phyloP scores from a whole-genome alignment of 768 basidiomycete species.

The Tylopilus sp. region DNA sequence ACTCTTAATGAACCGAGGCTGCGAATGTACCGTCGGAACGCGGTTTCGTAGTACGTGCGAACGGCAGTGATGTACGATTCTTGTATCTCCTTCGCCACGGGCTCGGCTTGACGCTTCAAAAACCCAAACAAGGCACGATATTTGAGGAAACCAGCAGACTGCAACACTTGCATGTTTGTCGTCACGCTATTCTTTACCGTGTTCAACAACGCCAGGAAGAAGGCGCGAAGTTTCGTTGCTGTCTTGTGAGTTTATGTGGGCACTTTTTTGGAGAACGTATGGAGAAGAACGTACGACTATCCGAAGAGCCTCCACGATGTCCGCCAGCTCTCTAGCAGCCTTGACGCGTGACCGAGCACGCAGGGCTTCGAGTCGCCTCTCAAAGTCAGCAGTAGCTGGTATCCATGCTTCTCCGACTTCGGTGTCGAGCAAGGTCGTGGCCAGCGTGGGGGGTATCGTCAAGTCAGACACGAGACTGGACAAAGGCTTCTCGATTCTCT shows the following conservation, averaged over 20 bases:
- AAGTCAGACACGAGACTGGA: constrained; percentile 78
- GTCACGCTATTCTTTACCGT: constrained; percentile 81
- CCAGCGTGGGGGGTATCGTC: constrained; percentile 76
- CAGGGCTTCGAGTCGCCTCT: constrained; percentile 64
- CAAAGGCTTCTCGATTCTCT: constrained; percentile 90
- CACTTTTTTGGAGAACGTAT: not conserved
- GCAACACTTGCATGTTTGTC: constrained; percentile 90
- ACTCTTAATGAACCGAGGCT: constrained; percentile 80
- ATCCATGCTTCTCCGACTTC: constrained; percentile 90
- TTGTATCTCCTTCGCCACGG: constrained; percentile 84
- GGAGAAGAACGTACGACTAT: constrained; percentile 63
- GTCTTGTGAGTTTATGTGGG: constrained; percentile 48
- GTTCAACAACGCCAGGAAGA: constrained; percentile 80
- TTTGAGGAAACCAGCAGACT: constrained; percentile 82
- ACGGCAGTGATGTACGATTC: constrained; percentile 80
- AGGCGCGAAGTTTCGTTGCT: constrained; percentile 81
- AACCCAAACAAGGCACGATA: constrained; percentile 81
- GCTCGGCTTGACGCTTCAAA: constrained; percentile 75
- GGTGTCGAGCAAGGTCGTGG: constrained; percentile 77
- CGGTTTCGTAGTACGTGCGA: constrained; percentile 93
- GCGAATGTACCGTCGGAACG: constrained; percentile 84
- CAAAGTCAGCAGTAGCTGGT: constrained; percentile 73
- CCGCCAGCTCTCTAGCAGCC: constrained; percentile 77
- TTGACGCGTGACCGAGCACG: constrained; percentile 78
- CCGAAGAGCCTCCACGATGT: constrained; percentile 82